These are phyloP conservation scores for Allomyces arbusculus DNA, from an alignment of 192 early-diverging fungal species.

Conservation along the genomic window DNA sequence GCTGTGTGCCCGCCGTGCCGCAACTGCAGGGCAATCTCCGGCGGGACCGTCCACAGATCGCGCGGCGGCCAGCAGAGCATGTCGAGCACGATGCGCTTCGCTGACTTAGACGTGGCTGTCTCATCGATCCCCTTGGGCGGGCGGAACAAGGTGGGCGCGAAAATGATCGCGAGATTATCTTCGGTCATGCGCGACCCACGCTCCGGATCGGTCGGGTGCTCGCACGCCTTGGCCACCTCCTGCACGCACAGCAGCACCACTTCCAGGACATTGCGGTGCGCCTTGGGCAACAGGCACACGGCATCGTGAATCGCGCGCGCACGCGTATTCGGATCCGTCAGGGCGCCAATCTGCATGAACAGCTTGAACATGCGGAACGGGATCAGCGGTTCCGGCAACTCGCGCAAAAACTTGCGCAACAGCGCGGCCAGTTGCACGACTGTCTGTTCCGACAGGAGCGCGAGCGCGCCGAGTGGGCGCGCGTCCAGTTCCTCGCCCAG, in stretches of 20 bases:
- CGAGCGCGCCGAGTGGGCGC: slow-evolving; percentile 35
- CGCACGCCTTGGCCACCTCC: slow-evolving; percentile 52
- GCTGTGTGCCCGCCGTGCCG: no score
- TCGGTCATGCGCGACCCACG: slow-evolving; percentile 81
- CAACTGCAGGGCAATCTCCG: slow-evolving; percentile 7
- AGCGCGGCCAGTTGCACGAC: slow-evolving; percentile 85
- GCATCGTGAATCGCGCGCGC: slow-evolving; percentile 62
- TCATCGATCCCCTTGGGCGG: slow-evolving; percentile 57
- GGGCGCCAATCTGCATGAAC: slow-evolving; percentile 60
- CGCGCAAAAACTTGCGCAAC: slow-evolving; percentile 87
- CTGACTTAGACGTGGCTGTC: slow-evolving; percentile 45
- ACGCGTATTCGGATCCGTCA: slow-evolving; percentile 25
- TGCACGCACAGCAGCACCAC: slow-evolving; percentile 71
- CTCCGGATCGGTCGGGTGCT: slow-evolving; percentile 37
- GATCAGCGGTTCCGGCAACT: slow-evolving; percentile 83
- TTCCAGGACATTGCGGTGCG: slow-evolving; percentile 77
- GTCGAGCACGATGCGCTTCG: slow-evolving; percentile 42
- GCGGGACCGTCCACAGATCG: slow-evolving; percentile 36
- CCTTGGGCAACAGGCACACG: slow-evolving; percentile 64
- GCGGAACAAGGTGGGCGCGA: slow-evolving; percentile 74
- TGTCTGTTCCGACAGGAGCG: slow-evolving; percentile 48
- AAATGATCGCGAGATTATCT: slow-evolving; percentile 76
- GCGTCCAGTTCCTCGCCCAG: slow-evolving; percentile 65
- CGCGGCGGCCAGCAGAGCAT: slow-evolving; percentile 20
- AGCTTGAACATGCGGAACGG: slow-evolving; percentile 72